Evolutionary conservation across 73 alveolate genomes (phyloP).

Genomic region (Paramecium octaurelia): DNA sequence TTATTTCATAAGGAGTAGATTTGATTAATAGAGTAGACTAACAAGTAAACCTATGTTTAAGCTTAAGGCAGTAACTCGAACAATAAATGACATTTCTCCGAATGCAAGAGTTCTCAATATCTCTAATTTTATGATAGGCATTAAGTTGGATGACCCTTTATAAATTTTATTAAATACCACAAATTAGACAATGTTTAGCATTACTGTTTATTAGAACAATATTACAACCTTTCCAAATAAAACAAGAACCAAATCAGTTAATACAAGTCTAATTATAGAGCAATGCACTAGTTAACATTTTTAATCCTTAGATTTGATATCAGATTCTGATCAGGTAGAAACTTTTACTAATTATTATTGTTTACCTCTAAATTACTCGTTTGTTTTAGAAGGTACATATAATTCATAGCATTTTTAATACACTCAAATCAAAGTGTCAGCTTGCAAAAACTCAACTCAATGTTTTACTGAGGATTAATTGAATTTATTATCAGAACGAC

Average conservation of each 20-base stretch:
- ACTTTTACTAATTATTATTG: neutral
- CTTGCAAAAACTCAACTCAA: neutral
- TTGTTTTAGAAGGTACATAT: neutral
- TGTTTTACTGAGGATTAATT: neutral
- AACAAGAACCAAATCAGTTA: neutral
- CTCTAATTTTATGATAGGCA: neutral
- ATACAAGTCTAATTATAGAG: neutral
- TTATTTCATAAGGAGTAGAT: neutral
- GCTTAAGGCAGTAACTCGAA: neutral
- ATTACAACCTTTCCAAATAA: neutral
- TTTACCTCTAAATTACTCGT: neutral
- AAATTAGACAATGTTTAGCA: neutral
- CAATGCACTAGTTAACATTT: neutral
- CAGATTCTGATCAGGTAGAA: neutral
- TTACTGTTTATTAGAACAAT: neutral
- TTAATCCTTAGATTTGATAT: neutral
- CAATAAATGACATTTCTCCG: neutral
- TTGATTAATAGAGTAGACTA: neutral
- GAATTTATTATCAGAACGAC: neutral
- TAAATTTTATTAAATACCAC: neutral
- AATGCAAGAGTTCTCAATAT: neutral
- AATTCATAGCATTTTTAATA: neutral
- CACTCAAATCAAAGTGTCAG: neutral
- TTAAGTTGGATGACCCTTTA: neutral
- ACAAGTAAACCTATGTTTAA: neutral